These are phyloP conservation scores for Hirschfeldia incana DNA, from an alignment of 345 rosid genomes.

Conservation along the genomic window DNA sequence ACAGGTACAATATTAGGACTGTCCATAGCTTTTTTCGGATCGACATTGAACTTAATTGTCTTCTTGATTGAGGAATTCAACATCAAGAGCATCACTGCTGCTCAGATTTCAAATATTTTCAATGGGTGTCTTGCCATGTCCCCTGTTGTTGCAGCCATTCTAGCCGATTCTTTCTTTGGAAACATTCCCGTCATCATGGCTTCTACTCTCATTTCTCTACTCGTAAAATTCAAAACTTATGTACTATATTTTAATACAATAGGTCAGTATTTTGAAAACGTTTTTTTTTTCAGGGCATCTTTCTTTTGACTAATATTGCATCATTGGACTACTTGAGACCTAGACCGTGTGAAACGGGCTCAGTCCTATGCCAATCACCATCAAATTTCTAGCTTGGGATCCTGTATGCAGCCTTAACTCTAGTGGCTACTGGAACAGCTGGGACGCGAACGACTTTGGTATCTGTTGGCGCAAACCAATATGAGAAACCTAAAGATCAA, in stretches of 20 bases:
- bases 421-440: not conserved
- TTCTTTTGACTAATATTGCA: constrained; percentile 44
- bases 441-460: constrained; percentile 7
- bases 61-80: constrained; percentile 42
- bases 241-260: not conserved
- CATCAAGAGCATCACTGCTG: constrained; percentile 44
- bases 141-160: constrained; percentile 45
- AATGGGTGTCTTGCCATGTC: constrained; percentile 36
- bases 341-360: constrained; percentile 30
- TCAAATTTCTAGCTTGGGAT: constrained; percentile 35
- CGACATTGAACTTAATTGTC: constrained; percentile 45
- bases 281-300: constrained; percentile 39
- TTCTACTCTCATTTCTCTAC: constrained; percentile 40
- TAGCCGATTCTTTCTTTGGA: constrained; percentile 51
- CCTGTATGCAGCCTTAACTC: constrained; percentile 43
- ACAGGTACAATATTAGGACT: constrained; percentile 45
- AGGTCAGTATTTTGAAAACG: not conserved
- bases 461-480: constrained; percentile 52
- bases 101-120: constrained; percentile 8
- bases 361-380: constrained; percentile 36
- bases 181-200: constrained; percentile 31
- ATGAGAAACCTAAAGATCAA: constrained; percentile 37
- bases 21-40: constrained; percentile 42
- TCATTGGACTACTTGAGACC: constrained; percentile 42
- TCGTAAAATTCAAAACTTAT: constrained; percentile 29